Percentiles rank a stretch among this genome's conserved stretches.
Evolutionary conservation across 495 filamentous ascomycete species (phyloP).

Genomic region (Neurospora tetraspora): DNA sequence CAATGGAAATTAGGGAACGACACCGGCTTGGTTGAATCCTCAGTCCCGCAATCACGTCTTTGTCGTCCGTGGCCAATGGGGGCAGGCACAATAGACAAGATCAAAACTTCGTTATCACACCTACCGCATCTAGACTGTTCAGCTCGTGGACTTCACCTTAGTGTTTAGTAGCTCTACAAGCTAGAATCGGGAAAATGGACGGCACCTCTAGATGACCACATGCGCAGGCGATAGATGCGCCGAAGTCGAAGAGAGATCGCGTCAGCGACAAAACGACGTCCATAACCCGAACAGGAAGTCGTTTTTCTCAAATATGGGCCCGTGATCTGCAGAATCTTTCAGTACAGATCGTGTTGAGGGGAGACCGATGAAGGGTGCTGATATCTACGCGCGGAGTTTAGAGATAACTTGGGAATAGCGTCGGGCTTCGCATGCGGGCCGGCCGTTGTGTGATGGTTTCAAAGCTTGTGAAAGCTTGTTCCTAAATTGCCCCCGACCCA

Average conservation of each 20-base stretch:
- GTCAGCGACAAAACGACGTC: neutral
- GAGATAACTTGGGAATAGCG: neutral
- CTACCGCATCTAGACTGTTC: neutral
- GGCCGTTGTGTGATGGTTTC: neutral
- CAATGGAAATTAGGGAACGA: neutral
- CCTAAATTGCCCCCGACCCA: neutral
- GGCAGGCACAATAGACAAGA: neutral
- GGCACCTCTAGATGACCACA: neutral
- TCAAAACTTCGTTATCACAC: neutral
- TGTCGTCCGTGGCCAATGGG: neutral
- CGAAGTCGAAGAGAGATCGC: neutral
- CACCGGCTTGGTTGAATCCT: neutral
- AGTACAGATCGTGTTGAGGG: neutral
- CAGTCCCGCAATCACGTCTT: neutral
- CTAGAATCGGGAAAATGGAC: neutral
- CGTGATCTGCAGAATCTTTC: neutral
- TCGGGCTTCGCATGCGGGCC: neutral
- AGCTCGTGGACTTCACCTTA: neutral
- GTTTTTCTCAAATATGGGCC: neutral
- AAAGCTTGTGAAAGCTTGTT: neutral
- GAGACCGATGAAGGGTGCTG: neutral
- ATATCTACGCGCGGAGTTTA: neutral
- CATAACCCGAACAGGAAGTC: neutral
- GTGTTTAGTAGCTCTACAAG: neutral
- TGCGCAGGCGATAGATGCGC: neutral